A percentile compares a stretch with the other conserved stretches of the same genome.
Evolutionary conservation across 1,284 basidiomycete species (phyloP).

Genomic region (Nidula niveotomentosa): DNA sequence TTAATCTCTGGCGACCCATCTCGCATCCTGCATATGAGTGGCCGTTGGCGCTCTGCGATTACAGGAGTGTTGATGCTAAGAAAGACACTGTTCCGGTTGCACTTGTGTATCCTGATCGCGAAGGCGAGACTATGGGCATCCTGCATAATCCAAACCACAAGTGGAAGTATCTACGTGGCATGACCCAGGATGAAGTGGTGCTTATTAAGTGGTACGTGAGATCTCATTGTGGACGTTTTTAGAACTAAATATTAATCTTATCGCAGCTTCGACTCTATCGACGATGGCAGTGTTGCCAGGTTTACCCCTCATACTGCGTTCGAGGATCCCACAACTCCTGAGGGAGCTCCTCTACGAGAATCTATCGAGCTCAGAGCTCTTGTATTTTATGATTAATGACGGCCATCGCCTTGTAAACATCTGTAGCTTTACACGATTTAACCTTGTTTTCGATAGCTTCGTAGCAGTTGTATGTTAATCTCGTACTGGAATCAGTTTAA

Average conservation of each 20-base stretch:
- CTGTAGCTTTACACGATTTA: too few relatives aligned
- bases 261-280: constrained; percentile 49
- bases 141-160: constrained; percentile 50
- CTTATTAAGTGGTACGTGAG: constrained; percentile 65
- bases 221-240: not conserved
- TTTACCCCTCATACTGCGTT: constrained; percentile 66
- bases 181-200: constrained; percentile 63
- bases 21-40: constrained; percentile 49
- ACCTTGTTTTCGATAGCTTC: too few relatives aligned
- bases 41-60: constrained; percentile 67
- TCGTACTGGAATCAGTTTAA: too few relatives aligned
- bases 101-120: constrained; percentile 51
- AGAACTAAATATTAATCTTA: constrained; percentile 1
- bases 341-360: constrained; percentile 47
- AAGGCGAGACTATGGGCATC: constrained; percentile 60
- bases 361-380: constrained; percentile 61
- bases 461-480: too few relatives aligned
- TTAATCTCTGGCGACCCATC: constrained; percentile 76
- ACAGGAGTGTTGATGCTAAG: constrained; percentile 45
- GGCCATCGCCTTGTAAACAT: too few relatives aligned
- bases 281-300: constrained; percentile 49
- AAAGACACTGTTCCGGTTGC: constrained; percentile 48
- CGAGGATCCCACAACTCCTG: constrained; percentile 50
- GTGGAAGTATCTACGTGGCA: constrained; percentile 66
- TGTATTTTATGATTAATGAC: constrained; percentile 53